These are phyloP conservation scores for Coemansia umbellata DNA, from an alignment of 192 early-diverging fungal genomes.

Conservation along the genomic window DNA sequence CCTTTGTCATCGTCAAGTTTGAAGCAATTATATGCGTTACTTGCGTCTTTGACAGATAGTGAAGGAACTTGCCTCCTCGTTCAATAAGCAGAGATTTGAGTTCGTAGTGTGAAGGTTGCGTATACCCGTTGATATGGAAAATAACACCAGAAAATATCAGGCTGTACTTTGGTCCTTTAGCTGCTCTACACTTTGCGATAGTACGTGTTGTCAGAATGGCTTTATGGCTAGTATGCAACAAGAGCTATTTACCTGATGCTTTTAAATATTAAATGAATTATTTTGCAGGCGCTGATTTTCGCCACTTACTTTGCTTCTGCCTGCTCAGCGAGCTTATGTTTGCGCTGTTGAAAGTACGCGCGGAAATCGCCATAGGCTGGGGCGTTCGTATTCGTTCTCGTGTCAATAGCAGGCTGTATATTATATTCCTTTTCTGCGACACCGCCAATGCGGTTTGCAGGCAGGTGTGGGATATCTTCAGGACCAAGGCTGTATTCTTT, in stretches of 20 bases:
- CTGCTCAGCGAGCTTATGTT: slow-evolving; percentile 43
- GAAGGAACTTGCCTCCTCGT: slow-evolving; percentile 53
- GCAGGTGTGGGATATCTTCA: background rate
- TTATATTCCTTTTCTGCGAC: background rate
- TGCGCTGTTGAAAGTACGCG: slow-evolving; percentile 35
- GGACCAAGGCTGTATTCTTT: slow-evolving; percentile 1
- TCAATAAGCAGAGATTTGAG: slow-evolving; percentile 53
- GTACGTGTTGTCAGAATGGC: no score
- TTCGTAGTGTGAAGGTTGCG: slow-evolving; percentile 54
- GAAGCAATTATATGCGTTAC: slow-evolving; percentile 69
- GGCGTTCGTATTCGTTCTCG: background rate
- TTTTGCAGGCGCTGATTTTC: no score
- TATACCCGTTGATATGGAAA: slow-evolving; percentile 71
- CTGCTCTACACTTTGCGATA: no score
- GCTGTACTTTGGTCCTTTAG: slow-evolving; percentile 6
- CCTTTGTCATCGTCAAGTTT: slow-evolving; percentile 61
- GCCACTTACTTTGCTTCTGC: slow-evolving; percentile 15
- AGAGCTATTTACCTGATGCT: no score
- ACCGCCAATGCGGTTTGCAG: background rate
- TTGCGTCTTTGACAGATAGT: slow-evolving; percentile 55
- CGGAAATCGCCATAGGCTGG: slow-evolving; percentile 33
- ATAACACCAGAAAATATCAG: slow-evolving; percentile 37
- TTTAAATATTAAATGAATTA: no score
- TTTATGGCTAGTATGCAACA: no score
- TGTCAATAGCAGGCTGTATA: background rate